Percentiles rank a stretch among this genome's conserved stretches.
phyloP scores from a whole-genome alignment of 768 basidiomycete genomes.

The Tricholoma saponaceum region DNA sequence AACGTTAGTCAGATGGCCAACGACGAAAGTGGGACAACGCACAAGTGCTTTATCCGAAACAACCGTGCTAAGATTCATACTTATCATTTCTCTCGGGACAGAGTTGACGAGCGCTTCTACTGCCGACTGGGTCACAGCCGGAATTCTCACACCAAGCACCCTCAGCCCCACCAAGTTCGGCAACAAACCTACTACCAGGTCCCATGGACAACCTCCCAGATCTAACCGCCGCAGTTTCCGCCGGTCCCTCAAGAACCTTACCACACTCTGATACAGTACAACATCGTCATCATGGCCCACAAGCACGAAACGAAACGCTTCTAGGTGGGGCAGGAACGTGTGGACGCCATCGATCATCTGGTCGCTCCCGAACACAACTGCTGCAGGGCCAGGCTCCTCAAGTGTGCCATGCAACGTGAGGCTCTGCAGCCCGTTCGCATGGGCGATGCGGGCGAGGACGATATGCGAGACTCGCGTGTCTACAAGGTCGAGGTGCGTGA shows the following conservation, averaged over 20 bases:
- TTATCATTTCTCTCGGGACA: slow-evolving; percentile 45
- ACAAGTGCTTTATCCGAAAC: slow-evolving; percentile 51
- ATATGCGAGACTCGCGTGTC: slow-evolving; percentile 64
- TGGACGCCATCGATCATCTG: slow-evolving; percentile 55
- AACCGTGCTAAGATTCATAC: slow-evolving; percentile 48
- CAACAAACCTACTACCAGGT: slow-evolving; percentile 46
- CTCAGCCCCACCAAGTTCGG: slow-evolving; percentile 49
- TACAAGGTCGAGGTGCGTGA: slow-evolving; percentile 68
- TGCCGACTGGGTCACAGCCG: slow-evolving; percentile 38
- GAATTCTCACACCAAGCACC: slow-evolving; percentile 55
- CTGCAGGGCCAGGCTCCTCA: slow-evolving; percentile 52
- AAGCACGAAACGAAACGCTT: slow-evolving; percentile 59
- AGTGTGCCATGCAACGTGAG: slow-evolving; percentile 66
- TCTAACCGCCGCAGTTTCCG: slow-evolving; percentile 50
- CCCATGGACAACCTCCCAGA: slow-evolving; percentile 65
- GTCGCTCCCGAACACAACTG: slow-evolving; percentile 58
- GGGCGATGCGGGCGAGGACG: slow-evolving; percentile 59
- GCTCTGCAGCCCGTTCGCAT: slow-evolving; percentile 56
- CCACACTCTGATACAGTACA: slow-evolving; percentile 49
- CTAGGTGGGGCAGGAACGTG: slow-evolving; percentile 59
- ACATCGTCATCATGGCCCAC: slow-evolving; percentile 60
- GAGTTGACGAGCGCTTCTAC: slow-evolving; percentile 34
- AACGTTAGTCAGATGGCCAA: neutral
- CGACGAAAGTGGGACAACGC: slow-evolving; percentile 13
- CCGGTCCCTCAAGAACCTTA: slow-evolving; percentile 48